Conservation (phyloP, 2,329 filamentous ascomycete genomes). For the Beauveria bassiana region DNA sequence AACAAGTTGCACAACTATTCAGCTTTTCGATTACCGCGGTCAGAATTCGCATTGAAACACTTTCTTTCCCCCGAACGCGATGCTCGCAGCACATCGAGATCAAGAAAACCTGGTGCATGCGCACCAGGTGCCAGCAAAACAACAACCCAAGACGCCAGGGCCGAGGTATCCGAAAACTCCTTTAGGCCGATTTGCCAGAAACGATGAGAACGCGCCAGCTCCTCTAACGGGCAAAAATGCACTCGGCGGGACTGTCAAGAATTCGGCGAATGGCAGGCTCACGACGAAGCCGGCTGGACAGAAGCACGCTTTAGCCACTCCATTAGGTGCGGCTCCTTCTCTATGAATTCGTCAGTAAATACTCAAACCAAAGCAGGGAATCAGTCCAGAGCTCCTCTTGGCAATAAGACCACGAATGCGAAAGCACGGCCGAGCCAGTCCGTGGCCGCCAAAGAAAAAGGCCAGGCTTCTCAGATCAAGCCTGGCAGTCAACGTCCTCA, state of each 20-base stretch:
- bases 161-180: slow-evolving; percentile 74
- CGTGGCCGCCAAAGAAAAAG: slow-evolving; percentile 52
- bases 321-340: slow-evolving; percentile 55
- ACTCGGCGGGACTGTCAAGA: slow-evolving; percentile 46
- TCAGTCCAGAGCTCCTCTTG: slow-evolving; percentile 70
- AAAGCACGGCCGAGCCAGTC: slow-evolving; percentile 66
- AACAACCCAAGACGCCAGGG: slow-evolving; percentile 75
- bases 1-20: background rate
- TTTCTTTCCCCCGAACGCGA: slow-evolving; percentile 25
- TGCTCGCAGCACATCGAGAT: slow-evolving; percentile 72
- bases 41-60: too few species aligned
- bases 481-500: slow-evolving; percentile 52
- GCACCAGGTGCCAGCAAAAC: slow-evolving; percentile 67
- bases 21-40: background rate
- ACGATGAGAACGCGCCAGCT: slow-evolving; percentile 69
- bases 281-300: slow-evolving; percentile 39
- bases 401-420: slow-evolving; percentile 93
- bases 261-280: slow-evolving; percentile 29
- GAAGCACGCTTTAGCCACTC: slow-evolving; percentile 61
- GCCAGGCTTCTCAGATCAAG: slow-evolving; percentile 54
- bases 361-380: slow-evolving; percentile 17
- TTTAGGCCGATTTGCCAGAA: slow-evolving; percentile 59
- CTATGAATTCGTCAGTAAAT: background rate
- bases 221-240: slow-evolving; percentile 32
- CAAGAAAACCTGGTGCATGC: slow-evolving; percentile 81